Conservation (phyloP, 106 monocot genomes). For the Dendrobium officinale region DNA sequence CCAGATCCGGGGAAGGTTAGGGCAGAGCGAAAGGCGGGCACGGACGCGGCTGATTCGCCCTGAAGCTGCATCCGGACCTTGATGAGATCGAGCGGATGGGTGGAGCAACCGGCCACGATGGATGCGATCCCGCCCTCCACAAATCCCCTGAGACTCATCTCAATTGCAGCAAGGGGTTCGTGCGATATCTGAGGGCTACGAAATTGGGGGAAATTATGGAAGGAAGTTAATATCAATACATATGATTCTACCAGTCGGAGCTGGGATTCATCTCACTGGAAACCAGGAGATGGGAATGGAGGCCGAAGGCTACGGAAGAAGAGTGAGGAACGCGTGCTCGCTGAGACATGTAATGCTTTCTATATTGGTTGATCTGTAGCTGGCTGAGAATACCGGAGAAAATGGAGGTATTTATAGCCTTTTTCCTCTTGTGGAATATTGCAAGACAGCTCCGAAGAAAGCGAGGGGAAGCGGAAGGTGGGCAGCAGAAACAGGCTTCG, state of each 20-base stretch:
- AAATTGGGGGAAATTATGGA: no score
- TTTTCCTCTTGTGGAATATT: background rate
- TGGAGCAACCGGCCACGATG: slow-evolving; percentile 72
- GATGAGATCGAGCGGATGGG: slow-evolving; percentile 63
- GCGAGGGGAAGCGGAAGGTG: background rate
- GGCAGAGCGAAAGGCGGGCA: background rate
- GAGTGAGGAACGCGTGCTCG: slow-evolving; percentile 26
- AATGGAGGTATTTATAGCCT: background rate
- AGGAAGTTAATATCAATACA: background rate
- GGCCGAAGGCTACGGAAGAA: slow-evolving; percentile 26
- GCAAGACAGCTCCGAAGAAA: background rate
- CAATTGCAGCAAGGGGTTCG: background rate
- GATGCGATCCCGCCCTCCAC: slow-evolving; percentile 79
- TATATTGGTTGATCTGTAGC: background rate
- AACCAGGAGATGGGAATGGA: slow-evolving; percentile 27
- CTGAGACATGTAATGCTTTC: slow-evolving; percentile 22
- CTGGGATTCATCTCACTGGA: slow-evolving; percentile 21
- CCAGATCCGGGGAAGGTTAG: background rate
- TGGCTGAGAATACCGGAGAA: background rate
- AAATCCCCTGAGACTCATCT: slow-evolving; percentile 78
- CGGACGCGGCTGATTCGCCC: slow-evolving; percentile 28
- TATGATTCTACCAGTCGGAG: slow-evolving; percentile 17
- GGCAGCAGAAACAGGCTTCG: background rate
- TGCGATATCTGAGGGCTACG: background rate
- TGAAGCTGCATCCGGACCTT: slow-evolving; percentile 92